Conservation (phyloP, 257 asterid genomes). For the Fraxinus cuspidata region DNA sequence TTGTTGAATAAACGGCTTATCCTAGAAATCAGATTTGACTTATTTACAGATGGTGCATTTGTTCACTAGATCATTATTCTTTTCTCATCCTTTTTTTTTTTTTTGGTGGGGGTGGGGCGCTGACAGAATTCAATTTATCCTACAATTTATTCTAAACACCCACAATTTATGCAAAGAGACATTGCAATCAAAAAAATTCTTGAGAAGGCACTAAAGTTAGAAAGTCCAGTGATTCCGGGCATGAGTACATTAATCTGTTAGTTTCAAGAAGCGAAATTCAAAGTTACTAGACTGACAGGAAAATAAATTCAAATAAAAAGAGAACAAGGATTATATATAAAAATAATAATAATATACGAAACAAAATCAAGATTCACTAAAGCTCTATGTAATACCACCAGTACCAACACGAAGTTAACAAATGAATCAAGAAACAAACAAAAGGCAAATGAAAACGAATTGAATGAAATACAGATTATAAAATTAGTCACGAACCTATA, state of each 20-base stretch:
- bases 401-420: slow-evolving; percentile 8
- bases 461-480: background rate
- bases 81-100: background rate
- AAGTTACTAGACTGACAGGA: slow-evolving; percentile 11
- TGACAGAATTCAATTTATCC: background rate
- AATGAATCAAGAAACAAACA: slow-evolving; percentile 15
- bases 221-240: background rate
- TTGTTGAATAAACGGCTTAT: background rate
- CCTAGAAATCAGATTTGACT: background rate
- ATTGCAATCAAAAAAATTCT: slow-evolving; percentile 6
- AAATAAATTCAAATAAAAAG: slow-evolving; percentile 6
- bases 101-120: background rate
- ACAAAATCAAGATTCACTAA: slow-evolving; percentile 26
- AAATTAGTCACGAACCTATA: background rate
- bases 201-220: slow-evolving; percentile 11
- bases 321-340: background rate
- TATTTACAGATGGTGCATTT: background rate
- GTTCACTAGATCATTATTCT: background rate
- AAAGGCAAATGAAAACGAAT: background rate
- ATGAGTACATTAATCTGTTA: background rate
- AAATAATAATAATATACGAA: background rate
- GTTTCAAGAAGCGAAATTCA: background rate
- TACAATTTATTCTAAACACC: background rate
- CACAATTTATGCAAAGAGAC: background rate
- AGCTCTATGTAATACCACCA: slow-evolving; percentile 15